Percentiles rank a stretch among this genome's conserved stretches.
These are phyloP conservation scores for Verruconis gallopava DNA, from an alignment of 2,329 filamentous ascomycete genomes.

Conservation along the genomic window DNA sequence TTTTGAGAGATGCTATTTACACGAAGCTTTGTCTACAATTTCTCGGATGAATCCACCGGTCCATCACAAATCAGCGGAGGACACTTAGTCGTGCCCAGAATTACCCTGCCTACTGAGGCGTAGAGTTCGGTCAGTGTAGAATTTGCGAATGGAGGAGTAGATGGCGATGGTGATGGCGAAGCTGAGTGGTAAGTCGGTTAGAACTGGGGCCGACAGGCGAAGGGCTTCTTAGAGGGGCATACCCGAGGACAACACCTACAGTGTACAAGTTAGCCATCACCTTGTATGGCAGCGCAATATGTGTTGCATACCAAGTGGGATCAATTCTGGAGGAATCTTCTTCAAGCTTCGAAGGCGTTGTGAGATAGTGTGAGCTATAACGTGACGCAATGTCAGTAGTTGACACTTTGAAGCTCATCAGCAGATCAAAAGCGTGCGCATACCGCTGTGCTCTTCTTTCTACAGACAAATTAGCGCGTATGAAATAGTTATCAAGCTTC, in stretches of 20 bases:
- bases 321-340: slow-evolving; percentile 85
- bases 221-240: slow-evolving; percentile 30
- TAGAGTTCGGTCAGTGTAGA: slow-evolving; percentile 81
- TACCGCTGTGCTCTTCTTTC: slow-evolving; percentile 55
- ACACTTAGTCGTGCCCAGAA: slow-evolving; percentile 12
- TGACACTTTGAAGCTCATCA: not conserved
- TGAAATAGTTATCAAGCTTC: slow-evolving; percentile 6
- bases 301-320: slow-evolving; percentile 69
- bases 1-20: too few relatives aligned
- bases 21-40: too few relatives aligned
- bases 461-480: slow-evolving; percentile 31
- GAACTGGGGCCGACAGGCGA: slow-evolving; percentile 5
- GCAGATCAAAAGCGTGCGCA: slow-evolving; percentile 13
- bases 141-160: slow-evolving; percentile 75
- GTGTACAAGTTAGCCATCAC: slow-evolving; percentile 3
- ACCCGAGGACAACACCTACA: slow-evolving; percentile 75
- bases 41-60: too few relatives aligned
- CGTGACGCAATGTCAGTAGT: not conserved
- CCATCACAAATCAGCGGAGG: too few relatives aligned
- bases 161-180: slow-evolving; percentile 61
- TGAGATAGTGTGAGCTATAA: slow-evolving; percentile 82
- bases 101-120: slow-evolving; percentile 63
- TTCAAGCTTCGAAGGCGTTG: slow-evolving; percentile 84
- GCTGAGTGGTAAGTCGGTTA: slow-evolving; percentile 28
- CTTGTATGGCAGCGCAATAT: slow-evolving; percentile 1